Percentiles rank a stretch among this genome's conserved stretches.
These are phyloP conservation scores for Podospora australis DNA, from an alignment of 495 filamentous ascomycete species.

Conservation along the genomic window DNA sequence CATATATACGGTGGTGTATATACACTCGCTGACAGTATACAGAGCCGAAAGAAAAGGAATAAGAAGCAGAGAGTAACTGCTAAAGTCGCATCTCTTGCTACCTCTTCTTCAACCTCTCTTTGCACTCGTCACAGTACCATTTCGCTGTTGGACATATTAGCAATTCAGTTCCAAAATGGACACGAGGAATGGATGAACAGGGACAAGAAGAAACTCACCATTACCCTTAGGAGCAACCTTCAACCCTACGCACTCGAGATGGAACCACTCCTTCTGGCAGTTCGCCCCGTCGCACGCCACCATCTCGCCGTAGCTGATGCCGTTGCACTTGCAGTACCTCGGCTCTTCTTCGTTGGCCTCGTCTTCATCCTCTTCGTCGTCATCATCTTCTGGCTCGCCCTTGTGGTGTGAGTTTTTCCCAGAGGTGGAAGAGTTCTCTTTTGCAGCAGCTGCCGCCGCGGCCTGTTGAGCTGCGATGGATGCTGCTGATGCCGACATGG, in stretches of 20 bases:
- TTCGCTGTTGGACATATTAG: slow-evolving; percentile 50
- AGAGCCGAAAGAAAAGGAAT: too few relatives aligned
- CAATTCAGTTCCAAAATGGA: neutral
- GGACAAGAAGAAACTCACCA: slow-evolving; percentile 49
- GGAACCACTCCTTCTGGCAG: slow-evolving; percentile 93
- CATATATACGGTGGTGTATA: too few relatives aligned
- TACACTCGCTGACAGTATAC: too few relatives aligned
- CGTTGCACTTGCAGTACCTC: slow-evolving; percentile 88
- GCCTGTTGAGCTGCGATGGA: neutral
- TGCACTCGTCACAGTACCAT: slow-evolving; percentile 89
- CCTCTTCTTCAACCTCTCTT: slow-evolving; percentile 54
- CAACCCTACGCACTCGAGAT: slow-evolving; percentile 84
- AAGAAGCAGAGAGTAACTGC: neutral
- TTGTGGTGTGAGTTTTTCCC: neutral
- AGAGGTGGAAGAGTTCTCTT: neutral
- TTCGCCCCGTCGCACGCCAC: slow-evolving; percentile 89
- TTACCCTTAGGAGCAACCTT: slow-evolving; percentile 78
- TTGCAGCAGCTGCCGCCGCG: neutral
- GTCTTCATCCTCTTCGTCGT: slow-evolving; percentile 49
- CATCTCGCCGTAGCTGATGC: slow-evolving; percentile 94
- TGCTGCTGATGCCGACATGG: slow-evolving; percentile 29
- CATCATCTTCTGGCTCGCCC: slow-evolving; percentile 21
- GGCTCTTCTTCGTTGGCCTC: slow-evolving; percentile 78
- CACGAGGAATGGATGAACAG: slow-evolving; percentile 18
- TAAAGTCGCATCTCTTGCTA: neutral